Base-by-base conservation (phyloP, 2,329 filamentous ascomycete genomes). In the Penicillium sp. region DNA sequence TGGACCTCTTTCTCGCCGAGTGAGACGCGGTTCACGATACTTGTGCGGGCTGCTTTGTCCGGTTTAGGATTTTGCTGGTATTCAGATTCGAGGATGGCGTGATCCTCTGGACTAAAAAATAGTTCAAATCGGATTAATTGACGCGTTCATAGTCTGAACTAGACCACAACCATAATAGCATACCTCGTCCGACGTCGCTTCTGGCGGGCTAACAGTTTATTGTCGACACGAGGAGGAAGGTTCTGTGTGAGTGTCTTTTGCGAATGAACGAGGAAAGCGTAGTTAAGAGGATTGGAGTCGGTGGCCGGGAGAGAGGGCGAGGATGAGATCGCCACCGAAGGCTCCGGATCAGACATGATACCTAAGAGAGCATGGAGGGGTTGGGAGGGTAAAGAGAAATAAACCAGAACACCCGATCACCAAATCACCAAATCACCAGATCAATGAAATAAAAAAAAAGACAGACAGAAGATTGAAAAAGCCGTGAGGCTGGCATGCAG, bases 1-100 rank as follows among this genome's bases (percentile, higher is more conserved):
- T 97, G 93, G 38, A 97, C 91, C 80, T 97, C 93, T 76, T 96
- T 97, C 79, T 97, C 93, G 65, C 90, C 93, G 62, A 97, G 82
- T 25, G 90, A 89, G 60, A 97, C 92, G 75, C 87, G 89, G 77
- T 86, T 85, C 59, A 96, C 91, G 63, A 97, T 92, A 58, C 88
- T 87, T 47, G 90, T 83, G 78, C 93, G 90, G 75, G 91, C 89
- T 55, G 87, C 83, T 78, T 96, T 97, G 79, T 96, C 93, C 35
- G 93, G 93, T 75, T 96, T 97, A 7, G 91, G 86, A 73, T 97
- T 96, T 61, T 82, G 84, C 67, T 85, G 83, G 72, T 96, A 97
- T 58, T 93, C 91, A 36, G 89, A 83, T 76, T 97, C 93, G 60
- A 97, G 86, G 53, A 96, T 85, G 52, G 88, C 85, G 79, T 96